Evolutionary conservation across 1,139 yeast genomes (phyloP), one percentile per base, ranked within the genome.

Genomic region (Debaryomyces fabryi): DNA sequence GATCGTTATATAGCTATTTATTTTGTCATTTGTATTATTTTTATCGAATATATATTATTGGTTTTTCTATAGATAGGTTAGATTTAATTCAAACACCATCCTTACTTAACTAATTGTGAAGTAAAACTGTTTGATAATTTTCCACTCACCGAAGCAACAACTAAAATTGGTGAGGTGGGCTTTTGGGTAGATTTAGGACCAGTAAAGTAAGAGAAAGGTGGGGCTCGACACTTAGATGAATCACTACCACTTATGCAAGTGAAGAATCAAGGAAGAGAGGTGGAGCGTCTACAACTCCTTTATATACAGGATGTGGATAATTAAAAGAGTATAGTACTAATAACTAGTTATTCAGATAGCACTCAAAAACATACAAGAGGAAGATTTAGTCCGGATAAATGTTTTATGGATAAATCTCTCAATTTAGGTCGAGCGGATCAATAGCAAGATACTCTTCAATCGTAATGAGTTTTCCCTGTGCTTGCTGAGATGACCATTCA

Each of bases 121-220:
- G 9, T n/a, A n/a, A n/a, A n/a, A n/a, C n/a, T n/a, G n/a, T 39
- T 37, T 8, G 50, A 46, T 12, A 40, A 35, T 18, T 35, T 36
- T 10, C 9, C 32, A 18, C 4, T 4, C 20, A 4, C 20, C 3
- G 20, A 18, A 4, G 20, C 20, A 18, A 18, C 20, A 4, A 4
- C 20, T 18, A 18, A 18, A 18, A 18, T 18, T 3, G 4, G 3
- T 18, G 20, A 18, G 20, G 4, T 4, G 4, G 4, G 20, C 3
- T 18, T 18, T n/a, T 20, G 21, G 21, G 24, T 21, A 21, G 8
- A 21, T 6, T 21, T 6, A 21, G 24, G 24, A n/a, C n/a, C n/a
- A n/a, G n/a, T n/a, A n/a, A n/a, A n/a, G n/a, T n/a, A n/a, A n/a
- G n/a, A n/a, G n/a, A n/a, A n/a, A n/a, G n/a, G n/a, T n/a, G n/a